Evolutionary conservation across 2,329 filamentous ascomycete species (phyloP), one percentile per base, ranked within the genome.

Genomic region (Fusarium sp.): DNA sequence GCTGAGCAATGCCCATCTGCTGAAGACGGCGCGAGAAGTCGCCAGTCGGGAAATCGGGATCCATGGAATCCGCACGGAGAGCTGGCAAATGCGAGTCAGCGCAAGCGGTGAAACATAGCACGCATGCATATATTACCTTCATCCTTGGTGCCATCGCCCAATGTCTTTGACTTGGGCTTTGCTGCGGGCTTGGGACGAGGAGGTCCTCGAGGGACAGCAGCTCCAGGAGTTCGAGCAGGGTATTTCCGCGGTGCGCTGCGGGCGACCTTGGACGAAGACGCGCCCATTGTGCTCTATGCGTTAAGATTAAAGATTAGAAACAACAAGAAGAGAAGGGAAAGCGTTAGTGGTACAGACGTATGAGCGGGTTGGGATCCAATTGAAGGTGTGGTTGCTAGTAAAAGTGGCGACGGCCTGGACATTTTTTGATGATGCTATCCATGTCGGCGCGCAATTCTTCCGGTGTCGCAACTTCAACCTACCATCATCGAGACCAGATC

Each of bases 1-100:
- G 87, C 55, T 87, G 84, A 10, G 84, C 88, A 33, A 89, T 81
- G 76, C 88, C 88, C 85, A 90, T 89, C 70, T 87, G 80, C 29
- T 84, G 84, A 6, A 90, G 84, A 17, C 88, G 87, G 57, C 81
- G 80, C 10, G 87, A 85, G 79, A 88, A 90, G 70, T 81, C 84
- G n/a, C 82, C 77, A 51, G 83, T 80, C 20, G 81, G 70, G 38
- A 79, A 75, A 73, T 87, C 83, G n/a, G 86, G 83, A 66, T 86
- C 83, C 69, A 75, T 73, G 38, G 80, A 80, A 66, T 87, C 84
- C 42, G 81, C 77, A 62, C 77, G 81, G 68, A 85, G 82, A 11
- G 82, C 84, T 87, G 61, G 27, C 38, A 57, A 35, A 38, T 6
- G 42, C 5, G 31, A 60, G 61, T 78, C 55, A 77, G 74, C 24